These are phyloP conservation scores for Camillea tinctor DNA, from an alignment of 2,329 filamentous ascomycete genomes.

Conservation along the genomic window DNA sequence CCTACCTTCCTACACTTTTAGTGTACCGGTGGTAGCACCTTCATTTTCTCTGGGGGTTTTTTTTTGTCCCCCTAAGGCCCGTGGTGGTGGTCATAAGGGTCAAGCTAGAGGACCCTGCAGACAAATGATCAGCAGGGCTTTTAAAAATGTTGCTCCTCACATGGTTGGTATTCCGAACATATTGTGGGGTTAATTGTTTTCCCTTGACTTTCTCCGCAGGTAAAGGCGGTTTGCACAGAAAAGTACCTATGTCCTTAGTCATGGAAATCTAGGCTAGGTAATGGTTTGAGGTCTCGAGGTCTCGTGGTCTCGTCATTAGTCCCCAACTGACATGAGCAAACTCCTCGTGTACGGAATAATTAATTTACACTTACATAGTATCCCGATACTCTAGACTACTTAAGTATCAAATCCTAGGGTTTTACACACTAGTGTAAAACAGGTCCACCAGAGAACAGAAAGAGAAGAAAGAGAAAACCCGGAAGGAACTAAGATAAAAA, in stretches of 20 bases:
- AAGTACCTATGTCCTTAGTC: background rate
- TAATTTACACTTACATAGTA: too few species aligned
- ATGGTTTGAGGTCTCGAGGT: background rate
- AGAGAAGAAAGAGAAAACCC: too few species aligned
- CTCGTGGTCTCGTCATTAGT: background rate
- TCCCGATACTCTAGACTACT: too few species aligned
- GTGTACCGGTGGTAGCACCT: too few species aligned
- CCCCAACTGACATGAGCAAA: background rate
- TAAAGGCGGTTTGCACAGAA: background rate
- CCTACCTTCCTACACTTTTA: slow-evolving; percentile 7
- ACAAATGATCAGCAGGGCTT: background rate
- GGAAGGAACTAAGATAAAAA: too few species aligned
- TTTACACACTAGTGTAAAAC: background rate
- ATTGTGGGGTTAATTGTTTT: background rate
- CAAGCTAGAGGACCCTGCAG: background rate
- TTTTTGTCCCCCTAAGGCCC: background rate
- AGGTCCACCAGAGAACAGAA: background rate
- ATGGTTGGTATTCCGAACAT: background rate
- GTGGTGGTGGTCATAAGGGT: background rate
- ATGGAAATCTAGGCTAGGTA: background rate
- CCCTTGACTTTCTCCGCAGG: background rate
- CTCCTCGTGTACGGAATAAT: background rate
- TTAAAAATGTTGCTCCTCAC: background rate
- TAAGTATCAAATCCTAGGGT: too few species aligned
- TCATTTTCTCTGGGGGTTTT: slow-evolving; percentile 5